Conservation (phyloP, 768 basidiomycete genomes). For the Suillus bovinus region DNA sequence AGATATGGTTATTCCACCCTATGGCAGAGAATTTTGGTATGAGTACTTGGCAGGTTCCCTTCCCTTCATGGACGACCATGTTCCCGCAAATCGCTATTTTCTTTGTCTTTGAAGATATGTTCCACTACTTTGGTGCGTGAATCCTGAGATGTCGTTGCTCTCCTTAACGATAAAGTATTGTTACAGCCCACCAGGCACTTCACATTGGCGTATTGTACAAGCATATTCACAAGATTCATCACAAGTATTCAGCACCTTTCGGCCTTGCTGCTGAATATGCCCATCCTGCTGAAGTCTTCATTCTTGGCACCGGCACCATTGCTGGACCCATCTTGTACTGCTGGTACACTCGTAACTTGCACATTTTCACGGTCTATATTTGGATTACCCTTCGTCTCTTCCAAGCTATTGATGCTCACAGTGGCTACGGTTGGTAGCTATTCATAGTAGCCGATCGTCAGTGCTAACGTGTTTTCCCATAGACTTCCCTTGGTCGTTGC, state of each 20-base stretch:
- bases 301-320: constrained; percentile 91
- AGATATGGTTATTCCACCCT: constrained; percentile 94
- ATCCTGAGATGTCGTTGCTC: background rate
- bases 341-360: constrained; percentile 67
- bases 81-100: constrained; percentile 79
- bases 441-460: background rate
- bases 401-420: constrained; percentile 98
- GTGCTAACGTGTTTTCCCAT: background rate
- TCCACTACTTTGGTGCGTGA: constrained; percentile 80
- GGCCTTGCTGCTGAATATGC: constrained; percentile 98
- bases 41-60: constrained; percentile 91
- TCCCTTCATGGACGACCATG: constrained; percentile 73
- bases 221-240: constrained; percentile 95
- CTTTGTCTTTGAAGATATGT: constrained; percentile 95
- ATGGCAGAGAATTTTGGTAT: constrained; percentile 87
- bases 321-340: constrained; percentile 87
- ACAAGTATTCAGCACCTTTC: constrained; percentile 96
- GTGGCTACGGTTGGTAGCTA: constrained; percentile 75
- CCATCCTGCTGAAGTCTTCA: constrained; percentile 94
- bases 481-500: constrained; percentile 98
- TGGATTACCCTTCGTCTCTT: constrained; percentile 95
- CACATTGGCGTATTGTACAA: constrained; percentile 86
- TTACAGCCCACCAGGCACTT: constrained; percentile 80
- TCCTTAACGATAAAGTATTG: constrained; percentile 4
- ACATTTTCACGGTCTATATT: constrained; percentile 90